Base-by-base conservation (phyloP, 1,139 yeast species). In the Saccharomyces hybrid region DNA sequence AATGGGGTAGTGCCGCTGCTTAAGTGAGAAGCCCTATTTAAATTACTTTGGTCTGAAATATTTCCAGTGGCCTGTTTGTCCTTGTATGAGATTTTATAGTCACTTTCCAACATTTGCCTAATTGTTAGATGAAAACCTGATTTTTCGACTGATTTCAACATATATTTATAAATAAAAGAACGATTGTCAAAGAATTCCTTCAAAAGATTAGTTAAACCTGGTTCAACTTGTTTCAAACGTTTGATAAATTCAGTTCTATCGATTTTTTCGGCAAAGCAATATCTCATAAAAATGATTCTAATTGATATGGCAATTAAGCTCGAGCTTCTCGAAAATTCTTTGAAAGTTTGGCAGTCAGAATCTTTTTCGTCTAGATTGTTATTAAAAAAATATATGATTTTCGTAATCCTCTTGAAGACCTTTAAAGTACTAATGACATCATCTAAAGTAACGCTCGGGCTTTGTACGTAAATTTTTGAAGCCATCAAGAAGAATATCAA, bases 101-200 rank as follows among this genome's bases (percentile, higher is more conserved):
- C 44, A 16, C 51, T 52, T 48, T 61, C 65, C 7, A 66, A 51
- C 57, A 65, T 60, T 46, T 60, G 63, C 47, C 54, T 59, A 8
- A 66, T 56, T 24, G 58, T 62, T 19, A 66, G 51, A 52, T 65
- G 69, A 48, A 65, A 62, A 2, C 69, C 69, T 4, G 66, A 60
- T 49, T 61, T 63, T 48, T 64, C 59, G 4, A 62, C 62, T 1
- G 67, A 62, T 27, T 54, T 55, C 55, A 64, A 56, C 31, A 65
- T 52, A 21, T 59, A 59, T 47, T 60, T 61, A 51, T 60, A 68
- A 14, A 58, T 51, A 7, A 54, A 55, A 3, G 69, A 65, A 28
- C 61, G 61, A 4, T 65, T 59, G 52, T 66, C 61, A 19, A 65
- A 48, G 12, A 62, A 47, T 27, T 55, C 52, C 3, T 52, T 50